These are phyloP conservation scores for Hyphodiscus sp. DNA, from an alignment of 2,329 filamentous ascomycete genomes.

Conservation along the genomic window DNA sequence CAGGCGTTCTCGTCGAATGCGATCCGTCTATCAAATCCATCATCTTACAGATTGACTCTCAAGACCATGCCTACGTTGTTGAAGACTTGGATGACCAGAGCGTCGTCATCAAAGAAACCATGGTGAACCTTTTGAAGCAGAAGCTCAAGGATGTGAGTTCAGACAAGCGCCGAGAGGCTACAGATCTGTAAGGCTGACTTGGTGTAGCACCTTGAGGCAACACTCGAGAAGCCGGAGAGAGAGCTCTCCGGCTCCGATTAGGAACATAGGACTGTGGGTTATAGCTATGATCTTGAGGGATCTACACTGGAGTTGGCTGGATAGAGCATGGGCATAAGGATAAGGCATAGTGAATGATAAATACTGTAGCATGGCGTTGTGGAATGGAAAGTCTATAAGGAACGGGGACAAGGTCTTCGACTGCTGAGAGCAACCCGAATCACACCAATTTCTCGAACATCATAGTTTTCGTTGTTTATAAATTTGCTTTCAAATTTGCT, in stretches of 20 bases:
- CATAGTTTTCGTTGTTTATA: background rate
- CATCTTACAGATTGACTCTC: constrained; percentile 68
- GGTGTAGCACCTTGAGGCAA: constrained; percentile 27
- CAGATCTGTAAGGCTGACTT: constrained; percentile 5
- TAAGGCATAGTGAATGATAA: too few species aligned
- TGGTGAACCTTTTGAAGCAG: constrained; percentile 60
- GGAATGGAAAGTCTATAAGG: background rate
- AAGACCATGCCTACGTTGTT: constrained; percentile 67
- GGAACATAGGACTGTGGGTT: background rate
- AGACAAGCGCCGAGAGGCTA: too few species aligned
- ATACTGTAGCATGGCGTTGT: background rate
- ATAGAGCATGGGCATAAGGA: background rate
- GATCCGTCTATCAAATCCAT: constrained; percentile 86
- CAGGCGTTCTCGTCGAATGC: constrained; percentile 70
- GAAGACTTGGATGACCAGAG: constrained; percentile 75
- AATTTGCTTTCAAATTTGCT: too few species aligned
- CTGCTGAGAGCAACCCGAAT: background rate
- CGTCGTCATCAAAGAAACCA: constrained; percentile 68
- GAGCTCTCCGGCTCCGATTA: constrained; percentile 18
- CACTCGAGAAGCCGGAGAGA: constrained; percentile 19
- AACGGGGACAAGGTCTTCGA: background rate
- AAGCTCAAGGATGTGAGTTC: constrained; percentile 58
- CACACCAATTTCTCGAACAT: background rate
- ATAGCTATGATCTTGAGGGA: background rate
- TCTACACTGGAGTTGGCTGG: background rate